These are phyloP conservation scores for Anthracocystis setariae DNA, from an alignment of 1,284 basidiomycete genomes.

Conservation along the genomic window DNA sequence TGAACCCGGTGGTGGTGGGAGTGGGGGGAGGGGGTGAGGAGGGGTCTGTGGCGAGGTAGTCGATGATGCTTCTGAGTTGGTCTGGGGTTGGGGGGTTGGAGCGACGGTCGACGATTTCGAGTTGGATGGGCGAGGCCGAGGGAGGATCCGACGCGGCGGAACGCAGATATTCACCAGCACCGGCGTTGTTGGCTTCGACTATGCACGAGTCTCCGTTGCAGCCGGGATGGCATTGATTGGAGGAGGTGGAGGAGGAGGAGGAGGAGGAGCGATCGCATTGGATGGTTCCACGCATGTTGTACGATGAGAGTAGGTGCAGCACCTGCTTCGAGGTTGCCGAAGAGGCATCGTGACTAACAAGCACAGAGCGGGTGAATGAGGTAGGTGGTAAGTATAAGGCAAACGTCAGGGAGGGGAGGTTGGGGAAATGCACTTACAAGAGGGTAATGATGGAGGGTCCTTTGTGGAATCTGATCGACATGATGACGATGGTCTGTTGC, in stretches of 20 bases:
- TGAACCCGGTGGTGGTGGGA: slow-evolving; percentile 3
- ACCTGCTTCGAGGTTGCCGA: slow-evolving; percentile 35
- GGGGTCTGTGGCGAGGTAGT: slow-evolving; percentile 31
- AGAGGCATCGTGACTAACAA: slow-evolving; percentile 18
- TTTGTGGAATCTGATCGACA: slow-evolving; percentile 44
- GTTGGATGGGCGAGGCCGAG: slow-evolving; percentile 8
- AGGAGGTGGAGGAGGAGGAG: background rate
- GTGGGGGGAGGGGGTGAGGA: background rate
- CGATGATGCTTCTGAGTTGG: slow-evolving; percentile 38
- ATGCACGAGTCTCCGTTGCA: slow-evolving; percentile 30
- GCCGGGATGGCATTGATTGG: background rate
- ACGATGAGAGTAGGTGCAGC: slow-evolving; percentile 23
- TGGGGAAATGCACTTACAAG: slow-evolving; percentile 22
- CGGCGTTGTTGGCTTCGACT: slow-evolving; percentile 24
- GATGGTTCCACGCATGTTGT: slow-evolving; percentile 5
- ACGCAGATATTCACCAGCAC: slow-evolving; percentile 29
- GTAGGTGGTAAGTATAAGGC: background rate
- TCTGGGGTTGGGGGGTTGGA: slow-evolving; percentile 36
- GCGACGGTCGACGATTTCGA: slow-evolving; percentile 37
- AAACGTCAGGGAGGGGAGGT: background rate
- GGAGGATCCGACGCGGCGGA: slow-evolving; percentile 23
- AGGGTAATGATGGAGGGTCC: slow-evolving; percentile 43
- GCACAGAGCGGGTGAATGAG: background rate
- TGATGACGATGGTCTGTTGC: background rate
- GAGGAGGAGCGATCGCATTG: slow-evolving; percentile 5